Evolutionary conservation across 1,139 yeast genomes (phyloP).

Genomic region (Lodderomyces orthopsilosis): DNA sequence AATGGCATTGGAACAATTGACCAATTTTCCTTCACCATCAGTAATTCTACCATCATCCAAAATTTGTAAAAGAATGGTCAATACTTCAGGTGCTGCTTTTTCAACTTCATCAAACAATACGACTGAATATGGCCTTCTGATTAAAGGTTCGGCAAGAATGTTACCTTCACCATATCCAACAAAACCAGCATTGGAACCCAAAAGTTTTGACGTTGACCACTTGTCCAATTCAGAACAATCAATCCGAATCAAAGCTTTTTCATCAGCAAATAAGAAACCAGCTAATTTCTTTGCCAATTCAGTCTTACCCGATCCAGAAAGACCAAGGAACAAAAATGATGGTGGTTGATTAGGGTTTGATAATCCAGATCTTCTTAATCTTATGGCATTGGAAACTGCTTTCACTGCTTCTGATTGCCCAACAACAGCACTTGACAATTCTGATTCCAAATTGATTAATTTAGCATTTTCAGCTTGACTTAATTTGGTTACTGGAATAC

Average conservation of each 20-base stretch:
- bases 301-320: slow-evolving; percentile 98
- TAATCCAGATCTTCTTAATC: slow-evolving; percentile 92
- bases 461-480: slow-evolving; percentile 94
- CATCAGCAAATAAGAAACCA: slow-evolving; percentile 92
- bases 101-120: slow-evolving; percentile 94
- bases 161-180: slow-evolving; percentile 99
- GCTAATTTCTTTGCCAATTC: slow-evolving; percentile 96
- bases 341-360: slow-evolving; percentile 97
- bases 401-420: slow-evolving; percentile 96
- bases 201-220: slow-evolving; percentile 88
- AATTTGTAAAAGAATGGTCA: slow-evolving; percentile 85
- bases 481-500: slow-evolving; percentile 96
- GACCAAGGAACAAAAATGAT: slow-evolving; percentile 89
- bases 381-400: slow-evolving; percentile 92
- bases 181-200: slow-evolving; percentile 98
- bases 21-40: slow-evolving; percentile 88
- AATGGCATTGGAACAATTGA: slow-evolving; percentile 89
- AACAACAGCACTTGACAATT: slow-evolving; percentile 76
- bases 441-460: slow-evolving; percentile 91
- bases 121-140: slow-evolving; percentile 92
- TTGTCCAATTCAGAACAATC: slow-evolving; percentile 98
- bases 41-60: slow-evolving; percentile 96
- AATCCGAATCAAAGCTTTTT: slow-evolving; percentile 92
- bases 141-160: slow-evolving; percentile 83
- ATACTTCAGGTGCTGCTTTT: slow-evolving; percentile 98